Base-by-base conservation (phyloP, 2,329 filamentous ascomycete species). In the Colletotrichum liaoningense region DNA sequence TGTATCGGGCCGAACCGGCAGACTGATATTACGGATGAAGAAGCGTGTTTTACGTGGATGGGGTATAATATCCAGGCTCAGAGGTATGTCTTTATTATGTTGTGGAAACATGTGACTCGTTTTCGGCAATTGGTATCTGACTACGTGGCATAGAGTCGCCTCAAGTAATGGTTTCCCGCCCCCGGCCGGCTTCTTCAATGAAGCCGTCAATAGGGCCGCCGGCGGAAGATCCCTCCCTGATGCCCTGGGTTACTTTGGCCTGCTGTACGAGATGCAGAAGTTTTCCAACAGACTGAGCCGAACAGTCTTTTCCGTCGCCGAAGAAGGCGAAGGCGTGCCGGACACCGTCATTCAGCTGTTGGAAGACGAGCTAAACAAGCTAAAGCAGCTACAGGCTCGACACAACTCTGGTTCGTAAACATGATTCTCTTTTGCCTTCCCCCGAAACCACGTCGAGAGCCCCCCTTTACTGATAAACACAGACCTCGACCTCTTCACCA, bases 1-100 rank as follows among this genome's bases (percentile, higher is more conserved):
- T 82, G 83, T 54, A 82, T 86, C 14, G 85, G 86, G 0, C 67
- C 67, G 35, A 79, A 83, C 8, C 84, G 84, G 24, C 83, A 85
- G 66, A 82, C 84, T 28, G 82, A 81, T 2, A 83, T 85, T 55
- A 86, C 86, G 0, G 85, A 89, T 65, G 86, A 89, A 69, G 88
- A 89, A 70, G 88, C 88, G 2, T 83, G 84, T 0, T 86, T 82
- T 59, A 88, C 88, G 0, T 90, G 88, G 88, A 82, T 87, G 2
- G 87, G 86, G 1, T 87, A 86, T 74, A 89, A 87, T 28, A 86
- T 88, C 16, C 81, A 89, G 8, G 83, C 86, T 1, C 88, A 90
- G 73, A 84, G 85, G 86, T 35, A 30, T 9, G 22, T 22, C n/a
- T n/a, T n/a, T n/a, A n/a, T n/a, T n/a, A n/a, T n/a, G n/a, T n/a